Base-by-base conservation (phyloP, 2,329 filamentous ascomycete genomes). In the Neonectria punicea region DNA sequence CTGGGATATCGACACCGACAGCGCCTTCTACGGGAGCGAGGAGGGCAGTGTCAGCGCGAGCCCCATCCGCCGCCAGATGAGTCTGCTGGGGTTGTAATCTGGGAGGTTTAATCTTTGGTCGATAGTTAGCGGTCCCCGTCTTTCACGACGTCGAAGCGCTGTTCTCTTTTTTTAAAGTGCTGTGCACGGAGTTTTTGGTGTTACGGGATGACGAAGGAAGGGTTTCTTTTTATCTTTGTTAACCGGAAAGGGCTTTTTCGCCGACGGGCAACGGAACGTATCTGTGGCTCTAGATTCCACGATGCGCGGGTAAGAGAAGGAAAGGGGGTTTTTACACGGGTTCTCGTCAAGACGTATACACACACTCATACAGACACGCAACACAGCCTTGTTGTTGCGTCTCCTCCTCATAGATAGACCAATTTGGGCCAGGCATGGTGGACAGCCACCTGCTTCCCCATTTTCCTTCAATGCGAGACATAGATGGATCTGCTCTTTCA, bases 1-100 rank as follows among this genome's bases (percentile, higher is more conserved):
- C 66, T 98, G 96, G 90, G 96, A 99, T 76, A 98, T 99, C 71
- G 96, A 98, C 78, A 95, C 96, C 32, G 95, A 97, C 72, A 90
- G 87, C 51, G 89, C 86, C 41, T 90, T 85, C 75, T 89, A 90
- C 75, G 86, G 88, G 39, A 93, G 91, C 73, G 92, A 94, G 77
- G 92, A 93, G 66, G 90, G 88, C 56, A 91, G 89, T 73, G 87
- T 82, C 54, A 85, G 86, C 54, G 88, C 89, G 13, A 92, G 90
- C 73, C 91, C 91, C 5, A 81, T 93, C 70, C 84, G 89, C 72
- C 84, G 90, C 70, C 90, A 93, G 77, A 92, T 93, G 90, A 92
- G 90, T 77, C 81, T 93, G 70, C 77, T 93, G 70, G 90, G 89
- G 4, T 58, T 80, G 36, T 81, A 28, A 51, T 6, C 25, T 6